phyloP scores from a whole-genome alignment of 2,329 filamentous ascomycete species.

The Botrytis hyacinthi region DNA sequence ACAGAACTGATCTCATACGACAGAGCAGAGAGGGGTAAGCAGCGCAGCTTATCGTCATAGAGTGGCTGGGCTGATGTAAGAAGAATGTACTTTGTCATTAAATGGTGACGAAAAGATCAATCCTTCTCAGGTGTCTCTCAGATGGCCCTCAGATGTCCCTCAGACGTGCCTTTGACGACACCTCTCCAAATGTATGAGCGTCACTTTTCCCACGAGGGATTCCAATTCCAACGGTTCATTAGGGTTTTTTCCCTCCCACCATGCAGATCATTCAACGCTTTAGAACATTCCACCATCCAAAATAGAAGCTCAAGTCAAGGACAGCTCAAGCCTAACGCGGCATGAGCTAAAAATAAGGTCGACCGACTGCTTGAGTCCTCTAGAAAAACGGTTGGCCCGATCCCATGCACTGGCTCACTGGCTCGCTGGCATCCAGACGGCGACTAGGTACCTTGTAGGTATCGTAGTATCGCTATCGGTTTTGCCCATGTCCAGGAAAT shows the following conservation, averaged over 20 bases:
- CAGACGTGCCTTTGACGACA: neutral
- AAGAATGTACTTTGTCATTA: neutral
- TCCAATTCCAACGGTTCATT: neutral
- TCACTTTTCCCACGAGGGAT: neutral
- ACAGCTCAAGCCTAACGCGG: neutral
- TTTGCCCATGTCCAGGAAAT: slow-evolving; percentile 6
- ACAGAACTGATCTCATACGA: neutral
- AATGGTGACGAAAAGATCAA: neutral
- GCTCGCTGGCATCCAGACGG: neutral
- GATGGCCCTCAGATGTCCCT: neutral
- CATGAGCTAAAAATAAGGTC: neutral
- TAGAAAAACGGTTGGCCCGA: neutral
- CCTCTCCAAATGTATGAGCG: neutral
- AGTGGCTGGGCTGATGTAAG: neutral
- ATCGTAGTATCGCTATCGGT: slow-evolving; percentile 6
- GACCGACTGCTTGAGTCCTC: neutral
- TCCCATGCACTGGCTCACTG: neutral
- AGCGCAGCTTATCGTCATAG: neutral
- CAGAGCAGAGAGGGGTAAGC: neutral
- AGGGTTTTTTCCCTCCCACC: neutral
- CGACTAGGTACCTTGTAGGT: neutral
- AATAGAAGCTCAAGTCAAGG: neutral
- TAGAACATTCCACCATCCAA: slow-evolving; percentile 6
- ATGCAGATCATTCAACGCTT: slow-evolving; percentile 6
- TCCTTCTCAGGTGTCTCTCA: neutral